A percentile compares a stretch with the other conserved stretches of the same genome.
These are phyloP conservation scores for Exophiala calicioides DNA, from an alignment of 2,329 filamentous ascomycete species.

Conservation along the genomic window DNA sequence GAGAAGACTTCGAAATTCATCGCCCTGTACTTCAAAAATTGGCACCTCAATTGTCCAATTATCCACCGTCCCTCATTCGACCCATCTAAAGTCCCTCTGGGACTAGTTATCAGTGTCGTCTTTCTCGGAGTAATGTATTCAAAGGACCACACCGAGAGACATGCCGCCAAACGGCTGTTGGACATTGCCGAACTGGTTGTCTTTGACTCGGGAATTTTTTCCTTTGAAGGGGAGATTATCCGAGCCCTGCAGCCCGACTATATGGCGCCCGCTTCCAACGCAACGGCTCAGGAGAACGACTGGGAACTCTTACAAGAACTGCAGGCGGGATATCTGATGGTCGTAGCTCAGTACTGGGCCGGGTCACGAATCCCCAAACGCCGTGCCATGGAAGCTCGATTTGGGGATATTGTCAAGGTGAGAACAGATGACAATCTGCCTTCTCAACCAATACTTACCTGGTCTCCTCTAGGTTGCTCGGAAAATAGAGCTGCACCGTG, in stretches of 20 bases:
- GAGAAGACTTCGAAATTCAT: constrained; percentile 45
- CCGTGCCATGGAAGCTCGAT: constrained; percentile 47
- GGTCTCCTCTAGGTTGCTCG: constrained; percentile 38
- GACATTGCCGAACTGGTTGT: constrained; percentile 48
- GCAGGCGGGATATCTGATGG: constrained; percentile 46
- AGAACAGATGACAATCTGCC: constrained; percentile 4
- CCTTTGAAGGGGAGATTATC: constrained; percentile 43
- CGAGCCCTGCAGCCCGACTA: constrained; percentile 35
- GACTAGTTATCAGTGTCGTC: constrained; percentile 43
- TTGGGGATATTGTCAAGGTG: constrained; percentile 46
- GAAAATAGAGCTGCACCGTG: constrained; percentile 41
- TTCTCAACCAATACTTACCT: not conserved
- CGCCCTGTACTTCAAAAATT: constrained; percentile 47
- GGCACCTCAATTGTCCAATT: constrained; percentile 48
- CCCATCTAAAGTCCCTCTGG: constrained; percentile 38
- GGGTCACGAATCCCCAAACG: constrained; percentile 41
- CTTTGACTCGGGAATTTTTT: constrained; percentile 46
- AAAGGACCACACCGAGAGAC: constrained; percentile 40
- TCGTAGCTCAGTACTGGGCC: constrained; percentile 48
- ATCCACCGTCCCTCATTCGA: constrained; percentile 47
- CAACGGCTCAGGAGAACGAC: constrained; percentile 30
- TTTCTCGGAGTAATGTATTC: constrained; percentile 51
- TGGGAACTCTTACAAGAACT: constrained; percentile 44
- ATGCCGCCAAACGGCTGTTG: constrained; percentile 42
- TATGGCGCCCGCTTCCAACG: constrained; percentile 6